Evolutionary conservation across 352 stramenopile genomes (phyloP).

Genomic region (Phytophthora megakarya): DNA sequence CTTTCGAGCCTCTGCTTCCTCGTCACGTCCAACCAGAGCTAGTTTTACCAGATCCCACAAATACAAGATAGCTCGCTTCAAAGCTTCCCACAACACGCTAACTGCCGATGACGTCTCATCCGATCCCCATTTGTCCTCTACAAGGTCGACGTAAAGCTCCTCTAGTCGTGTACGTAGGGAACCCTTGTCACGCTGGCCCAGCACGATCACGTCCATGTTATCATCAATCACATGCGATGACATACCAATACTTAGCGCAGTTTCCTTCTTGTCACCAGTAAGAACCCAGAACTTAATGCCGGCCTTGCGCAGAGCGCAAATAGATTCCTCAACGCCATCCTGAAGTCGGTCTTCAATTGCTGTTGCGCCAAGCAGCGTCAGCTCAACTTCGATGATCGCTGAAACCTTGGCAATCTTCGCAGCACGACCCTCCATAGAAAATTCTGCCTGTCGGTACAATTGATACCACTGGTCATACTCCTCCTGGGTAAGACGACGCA

Average conservation of each 20-base stretch:
- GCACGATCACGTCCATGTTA: conserved; percentile 90
- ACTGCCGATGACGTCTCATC: conserved; percentile 79
- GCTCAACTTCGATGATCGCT: conserved; percentile 84
- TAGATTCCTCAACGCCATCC: conserved; percentile 92
- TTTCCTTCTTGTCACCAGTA: conserved; percentile 92
- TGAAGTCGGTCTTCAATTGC: conserved; percentile 94
- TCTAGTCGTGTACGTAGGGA: conserved; percentile 78
- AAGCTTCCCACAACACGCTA: conserved; percentile 78
- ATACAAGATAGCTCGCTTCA: conserved; percentile 73
- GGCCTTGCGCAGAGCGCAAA: conserved; percentile 90
- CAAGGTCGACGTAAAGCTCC: conserved; percentile 85
- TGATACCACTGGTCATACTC: conserved; percentile 81
- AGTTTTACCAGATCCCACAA: conserved; percentile 73
- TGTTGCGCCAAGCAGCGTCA: conserved; percentile 89
- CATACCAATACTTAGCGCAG: conserved; percentile 87
- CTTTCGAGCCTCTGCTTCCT: conserved; percentile 70
- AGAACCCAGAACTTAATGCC: conserved; percentile 97
- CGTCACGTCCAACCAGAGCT: conserved; percentile 69
- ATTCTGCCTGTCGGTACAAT: conserved; percentile 74
- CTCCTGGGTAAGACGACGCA: conserved; percentile 64
- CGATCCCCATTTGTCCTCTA: conserved; percentile 88
- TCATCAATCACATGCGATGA: conserved; percentile 90
- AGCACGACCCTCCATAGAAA: conserved; percentile 73
- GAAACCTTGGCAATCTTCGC: conserved; percentile 79
- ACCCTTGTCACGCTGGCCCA: conserved; percentile 81